These are phyloP conservation scores for Plasmodium knowlesi DNA, from an alignment of 169 alveolate species.

Conservation along the genomic window DNA sequence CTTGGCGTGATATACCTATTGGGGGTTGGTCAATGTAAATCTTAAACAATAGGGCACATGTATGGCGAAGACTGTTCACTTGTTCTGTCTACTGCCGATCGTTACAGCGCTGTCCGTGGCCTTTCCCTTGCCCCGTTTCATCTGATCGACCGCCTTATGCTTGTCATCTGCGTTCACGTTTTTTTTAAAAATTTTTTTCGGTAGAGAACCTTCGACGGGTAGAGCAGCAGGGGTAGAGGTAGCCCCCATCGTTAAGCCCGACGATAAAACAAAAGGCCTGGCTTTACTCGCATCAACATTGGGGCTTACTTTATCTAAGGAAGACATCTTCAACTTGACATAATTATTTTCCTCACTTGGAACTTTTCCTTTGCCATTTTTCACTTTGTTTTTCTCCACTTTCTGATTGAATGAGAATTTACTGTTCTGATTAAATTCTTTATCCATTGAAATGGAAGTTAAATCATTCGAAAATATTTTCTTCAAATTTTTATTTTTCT, in stretches of 20 bases:
- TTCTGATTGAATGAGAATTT: constrained; percentile 26
- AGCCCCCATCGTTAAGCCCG: not conserved
- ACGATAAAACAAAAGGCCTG: not conserved
- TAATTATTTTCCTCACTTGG: not conserved
- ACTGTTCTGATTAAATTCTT: constrained; percentile 3
- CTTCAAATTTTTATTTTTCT: constrained; percentile 12
- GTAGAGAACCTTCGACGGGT: not conserved
- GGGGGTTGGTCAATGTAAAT: not conserved
- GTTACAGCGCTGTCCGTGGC: not conserved
- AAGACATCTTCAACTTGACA: constrained; percentile 7
- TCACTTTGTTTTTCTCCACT: constrained; percentile 9
- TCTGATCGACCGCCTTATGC: constrained; percentile 16
- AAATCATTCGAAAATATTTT: constrained; percentile 23
- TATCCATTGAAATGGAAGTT: constrained; percentile 10
- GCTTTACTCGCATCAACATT: not conserved
- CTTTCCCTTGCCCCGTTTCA: constrained; percentile 14
- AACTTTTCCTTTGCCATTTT: constrained; percentile 1
- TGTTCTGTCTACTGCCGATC: not conserved
- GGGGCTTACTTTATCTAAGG: not conserved
- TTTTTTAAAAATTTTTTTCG: constrained; percentile 30
- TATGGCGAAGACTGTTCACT: not conserved
- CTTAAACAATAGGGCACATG: not conserved
- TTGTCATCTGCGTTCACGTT: constrained; percentile 14
- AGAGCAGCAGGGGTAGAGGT: not conserved
- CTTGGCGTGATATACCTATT: not conserved